These are phyloP conservation scores for carrot (Daucus carota) DNA, from an alignment of 129 eudicot genomes.

Conservation along the genomic window DNA sequence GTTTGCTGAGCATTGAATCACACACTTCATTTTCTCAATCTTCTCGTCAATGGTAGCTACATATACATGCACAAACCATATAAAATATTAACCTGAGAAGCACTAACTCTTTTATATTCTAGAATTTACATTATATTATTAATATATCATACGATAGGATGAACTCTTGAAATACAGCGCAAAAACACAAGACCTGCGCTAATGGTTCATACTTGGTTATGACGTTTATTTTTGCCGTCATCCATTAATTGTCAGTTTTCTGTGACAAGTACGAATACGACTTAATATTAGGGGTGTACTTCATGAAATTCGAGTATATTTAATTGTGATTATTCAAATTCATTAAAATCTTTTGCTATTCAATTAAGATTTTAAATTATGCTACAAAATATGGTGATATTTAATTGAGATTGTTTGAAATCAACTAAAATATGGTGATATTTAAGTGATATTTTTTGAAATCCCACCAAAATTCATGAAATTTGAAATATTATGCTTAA, in stretches of 20 bases:
- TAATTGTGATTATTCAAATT: no score
- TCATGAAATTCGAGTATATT: no score
- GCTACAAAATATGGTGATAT: no score
- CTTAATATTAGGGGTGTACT: no score
- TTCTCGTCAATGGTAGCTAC: neutral
- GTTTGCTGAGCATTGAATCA: slow-evolving; percentile 33
- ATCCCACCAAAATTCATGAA: no score
- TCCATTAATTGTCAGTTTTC: neutral
- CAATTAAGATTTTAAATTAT: no score
- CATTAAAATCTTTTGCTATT: no score
- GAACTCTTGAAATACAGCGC: neutral
- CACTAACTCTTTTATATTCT: neutral
- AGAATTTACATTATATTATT: neutral
- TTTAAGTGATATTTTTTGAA: no score
- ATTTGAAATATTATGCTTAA: no score
- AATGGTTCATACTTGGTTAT: neutral
- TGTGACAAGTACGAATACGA: no score
- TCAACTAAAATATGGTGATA: no score
- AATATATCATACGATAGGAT: neutral
- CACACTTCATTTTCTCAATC: slow-evolving; percentile 25
- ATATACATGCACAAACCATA: neutral
- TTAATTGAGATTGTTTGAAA: no score
- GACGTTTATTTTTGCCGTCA: neutral
- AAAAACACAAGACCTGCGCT: neutral
- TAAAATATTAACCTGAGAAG: neutral